A percentile compares a stretch with the other conserved stretches of the same genome.
phyloP scores from a whole-genome alignment of 179 eudicot genomes.

The Silene vulgaris region DNA sequence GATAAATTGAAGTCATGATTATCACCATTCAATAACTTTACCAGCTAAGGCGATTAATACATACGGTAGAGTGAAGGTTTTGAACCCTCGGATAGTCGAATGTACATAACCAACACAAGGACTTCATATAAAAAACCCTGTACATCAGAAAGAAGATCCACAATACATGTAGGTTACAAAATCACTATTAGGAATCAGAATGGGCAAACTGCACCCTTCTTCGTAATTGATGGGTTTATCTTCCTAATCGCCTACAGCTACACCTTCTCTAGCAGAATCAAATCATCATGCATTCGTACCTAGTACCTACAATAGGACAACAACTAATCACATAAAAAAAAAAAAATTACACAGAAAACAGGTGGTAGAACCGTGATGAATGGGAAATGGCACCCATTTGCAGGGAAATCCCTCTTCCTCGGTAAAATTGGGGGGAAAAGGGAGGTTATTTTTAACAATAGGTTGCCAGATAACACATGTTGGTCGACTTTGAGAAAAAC shows the following conservation, averaged over 20 bases:
- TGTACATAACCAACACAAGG: background rate
- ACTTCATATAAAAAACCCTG: background rate
- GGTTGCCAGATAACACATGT: too few species aligned
- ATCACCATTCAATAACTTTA: too few species aligned
- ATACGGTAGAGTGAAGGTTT: background rate
- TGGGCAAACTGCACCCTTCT: background rate
- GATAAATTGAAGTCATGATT: too few species aligned
- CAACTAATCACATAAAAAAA: background rate
- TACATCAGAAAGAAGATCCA: background rate
- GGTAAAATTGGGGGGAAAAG: background rate
- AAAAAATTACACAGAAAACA: background rate
- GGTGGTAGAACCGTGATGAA: background rate
- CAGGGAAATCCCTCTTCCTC: background rate
- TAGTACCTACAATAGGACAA: slow-evolving; percentile 6
- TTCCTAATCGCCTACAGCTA: background rate
- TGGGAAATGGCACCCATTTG: too few species aligned
- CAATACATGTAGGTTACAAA: background rate
- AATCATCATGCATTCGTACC: slow-evolving; percentile 10
- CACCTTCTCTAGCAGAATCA: slow-evolving; percentile 12
- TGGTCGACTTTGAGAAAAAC: too few species aligned
- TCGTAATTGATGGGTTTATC: too few species aligned
- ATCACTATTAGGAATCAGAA: background rate
- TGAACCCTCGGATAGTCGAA: background rate
- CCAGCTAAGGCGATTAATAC: too few species aligned
- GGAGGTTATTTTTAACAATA: too few species aligned